phyloP scores from a whole-genome alignment of 331 rosid species.

The Telfairia occidentalis region DNA sequence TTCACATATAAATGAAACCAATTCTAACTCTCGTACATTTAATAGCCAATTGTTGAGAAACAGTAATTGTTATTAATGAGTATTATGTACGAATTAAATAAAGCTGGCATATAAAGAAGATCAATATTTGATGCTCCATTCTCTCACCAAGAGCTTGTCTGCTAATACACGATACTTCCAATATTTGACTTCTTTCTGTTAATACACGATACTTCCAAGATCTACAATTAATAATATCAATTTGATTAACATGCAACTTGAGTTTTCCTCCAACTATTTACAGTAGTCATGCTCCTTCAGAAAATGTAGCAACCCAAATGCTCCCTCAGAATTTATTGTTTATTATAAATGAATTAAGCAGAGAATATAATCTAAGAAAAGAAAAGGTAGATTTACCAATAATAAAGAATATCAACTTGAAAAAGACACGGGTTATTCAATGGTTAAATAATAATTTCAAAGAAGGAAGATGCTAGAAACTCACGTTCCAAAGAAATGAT shows the following conservation, averaged over 20 bases:
- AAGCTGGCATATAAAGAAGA: too few relatives aligned
- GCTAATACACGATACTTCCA: too few relatives aligned
- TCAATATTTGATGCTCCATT: too few relatives aligned
- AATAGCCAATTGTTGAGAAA: too few relatives aligned
- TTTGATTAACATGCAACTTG: neutral
- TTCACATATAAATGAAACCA: too few relatives aligned
- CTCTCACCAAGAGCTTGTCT: too few relatives aligned
- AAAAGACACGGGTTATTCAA: neutral
- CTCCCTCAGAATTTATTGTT: neutral
- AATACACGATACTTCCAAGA: too few relatives aligned
- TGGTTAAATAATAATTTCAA: conserved; percentile 6
- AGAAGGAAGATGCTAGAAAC: conserved; percentile 24
- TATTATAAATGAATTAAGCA: neutral
- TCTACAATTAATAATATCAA: neutral
- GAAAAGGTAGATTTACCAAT: neutral
- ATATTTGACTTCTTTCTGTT: too few relatives aligned
- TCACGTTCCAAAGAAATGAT: conserved; percentile 69
- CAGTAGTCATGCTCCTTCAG: neutral
- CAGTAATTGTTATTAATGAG: too few relatives aligned
- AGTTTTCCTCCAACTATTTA: neutral
- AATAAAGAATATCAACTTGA: neutral
- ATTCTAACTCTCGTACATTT: too few relatives aligned
- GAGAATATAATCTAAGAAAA: neutral
- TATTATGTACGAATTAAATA: too few relatives aligned
- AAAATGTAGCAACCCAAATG: neutral